Evolutionary conservation across 2,329 filamentous ascomycete genomes (phyloP).

Genomic region (Beauveria varroae): DNA sequence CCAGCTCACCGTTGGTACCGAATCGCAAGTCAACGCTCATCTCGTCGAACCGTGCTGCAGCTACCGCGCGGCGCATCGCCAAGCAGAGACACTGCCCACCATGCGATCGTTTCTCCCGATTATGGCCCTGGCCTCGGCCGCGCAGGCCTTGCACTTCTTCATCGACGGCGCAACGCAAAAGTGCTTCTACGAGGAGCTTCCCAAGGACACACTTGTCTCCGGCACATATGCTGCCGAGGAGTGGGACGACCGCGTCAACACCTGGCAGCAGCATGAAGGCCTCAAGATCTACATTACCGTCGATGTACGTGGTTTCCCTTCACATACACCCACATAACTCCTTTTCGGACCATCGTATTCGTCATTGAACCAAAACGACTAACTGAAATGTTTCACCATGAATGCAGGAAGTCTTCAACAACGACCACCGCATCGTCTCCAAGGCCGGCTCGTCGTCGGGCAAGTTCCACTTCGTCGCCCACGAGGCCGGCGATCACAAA

Average conservation of each 20-base stretch:
- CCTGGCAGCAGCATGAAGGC: conserved; percentile 66
- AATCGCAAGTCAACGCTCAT: neutral
- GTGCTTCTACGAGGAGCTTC: conserved; percentile 97
- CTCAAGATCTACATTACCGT: conserved; percentile 86
- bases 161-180: conserved; percentile 79
- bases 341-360: neutral
- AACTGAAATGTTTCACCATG: conserved; percentile 8
- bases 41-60: neutral
- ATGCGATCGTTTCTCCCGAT: conserved; percentile 59
- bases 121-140: conserved; percentile 55
- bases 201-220: conserved; percentile 93
- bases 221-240: conserved; percentile 86
- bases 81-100: conserved; percentile 15
- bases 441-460: conserved; percentile 70
- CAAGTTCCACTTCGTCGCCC: conserved; percentile 91
- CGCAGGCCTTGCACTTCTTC: conserved; percentile 90
- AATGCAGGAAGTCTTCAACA: conserved; percentile 82
- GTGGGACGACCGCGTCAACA: conserved; percentile 61
- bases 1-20: neutral
- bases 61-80: neutral
- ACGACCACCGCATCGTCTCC: conserved; percentile 90
- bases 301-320: conserved; percentile 47
- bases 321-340: neutral
- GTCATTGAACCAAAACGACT: neutral
- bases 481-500: conserved; percentile 90